Evolutionary conservation across 2,329 filamentous ascomycete genomes (phyloP), one percentile per base, ranked within the genome.

Genomic region (Capronia coronata): DNA sequence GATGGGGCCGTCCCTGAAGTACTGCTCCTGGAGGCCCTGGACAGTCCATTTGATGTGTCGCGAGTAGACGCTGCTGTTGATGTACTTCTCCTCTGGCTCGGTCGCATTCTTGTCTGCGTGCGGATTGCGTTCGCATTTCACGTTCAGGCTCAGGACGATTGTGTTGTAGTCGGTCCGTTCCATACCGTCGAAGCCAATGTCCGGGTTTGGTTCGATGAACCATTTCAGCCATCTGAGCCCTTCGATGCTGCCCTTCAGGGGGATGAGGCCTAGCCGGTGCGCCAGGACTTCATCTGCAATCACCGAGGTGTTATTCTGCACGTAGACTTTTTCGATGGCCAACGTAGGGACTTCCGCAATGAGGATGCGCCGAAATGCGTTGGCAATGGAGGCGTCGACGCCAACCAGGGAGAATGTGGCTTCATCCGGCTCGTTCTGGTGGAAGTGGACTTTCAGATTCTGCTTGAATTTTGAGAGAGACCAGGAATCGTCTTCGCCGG

Each of bases 201-300:
- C 77, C 3, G 75, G 73, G 55, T 82, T 80, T 9, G 84, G 79
- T 68, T 86, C 88, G 67, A 80, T 80, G 69, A 80, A 89, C 83
- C 86, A 94, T 65, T 82, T 83, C 71, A 97, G 76, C 74, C 83
- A 90, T 61, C 84, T 80, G 48, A 98, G 75, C 44, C 87, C 90
- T 48, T 86, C 77, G 57, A 83, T 80, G 54, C 82, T 80, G 59
- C 87, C 93, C 58, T 83, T 85, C 60, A 98, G 83, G 14, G 94
- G 93, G 47, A 98, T 85, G 39, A 98, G 80, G 51, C 93, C 93
- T 25, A 98, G 76, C 38, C 93, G 80, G 67, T 93, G 87, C 13
- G 90, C 84, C 44, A 98, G 82, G 3, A 98, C 91, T 73, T 98
- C 93, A 66, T 98, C 93, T 68, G 97, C 91, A 63, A 98, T 93